These are phyloP conservation scores for Excoecaria cochinchinensis DNA, from an alignment of 345 rosid species.

Conservation along the genomic window DNA sequence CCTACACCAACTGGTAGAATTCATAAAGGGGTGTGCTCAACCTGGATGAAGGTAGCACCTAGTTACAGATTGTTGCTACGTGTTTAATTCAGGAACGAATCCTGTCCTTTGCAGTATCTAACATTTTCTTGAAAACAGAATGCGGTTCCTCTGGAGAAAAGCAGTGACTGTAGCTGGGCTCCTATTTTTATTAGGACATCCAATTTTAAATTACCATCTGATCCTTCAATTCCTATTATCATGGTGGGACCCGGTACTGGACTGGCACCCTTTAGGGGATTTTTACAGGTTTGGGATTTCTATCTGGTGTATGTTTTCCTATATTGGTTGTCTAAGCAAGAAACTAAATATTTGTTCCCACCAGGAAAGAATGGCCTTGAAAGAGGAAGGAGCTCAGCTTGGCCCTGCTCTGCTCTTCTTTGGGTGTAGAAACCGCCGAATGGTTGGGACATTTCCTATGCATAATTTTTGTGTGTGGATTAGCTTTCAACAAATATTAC, in stretches of 20 bases:
- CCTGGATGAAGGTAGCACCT: conserved; percentile 34
- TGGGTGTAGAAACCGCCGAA: conserved; percentile 35
- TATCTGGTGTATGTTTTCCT: background rate
- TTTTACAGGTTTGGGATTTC: conserved; percentile 25
- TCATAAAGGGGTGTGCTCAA: conserved; percentile 35
- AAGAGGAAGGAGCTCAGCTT: conserved; percentile 27
- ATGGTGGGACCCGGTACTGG: conserved; percentile 41
- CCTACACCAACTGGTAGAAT: conserved; percentile 33
- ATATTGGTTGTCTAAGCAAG: background rate
- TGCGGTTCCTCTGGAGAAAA: conserved; percentile 32
- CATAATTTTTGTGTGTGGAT: background rate
- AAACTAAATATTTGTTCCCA: background rate
- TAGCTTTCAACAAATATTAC: background rate
- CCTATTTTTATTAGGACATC: conserved; percentile 33
- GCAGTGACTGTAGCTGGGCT: conserved; percentile 30
- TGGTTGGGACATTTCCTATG: conserved; percentile 17
- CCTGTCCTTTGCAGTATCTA: background rate
- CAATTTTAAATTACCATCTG: conserved; percentile 30
- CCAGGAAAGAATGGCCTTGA: conserved; percentile 34
- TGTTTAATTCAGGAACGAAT: background rate
- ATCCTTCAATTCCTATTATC: conserved; percentile 33
- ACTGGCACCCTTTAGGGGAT: conserved; percentile 36
- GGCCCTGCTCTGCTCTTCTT: conserved; percentile 30
- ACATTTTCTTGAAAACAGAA: conserved; percentile 9
- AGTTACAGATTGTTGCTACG: background rate